Percentiles rank a stretch among this genome's conserved stretches.
Evolutionary conservation across 2,329 filamentous ascomycete species (phyloP).

Genomic region (Conoideocrella luteorostrata): DNA sequence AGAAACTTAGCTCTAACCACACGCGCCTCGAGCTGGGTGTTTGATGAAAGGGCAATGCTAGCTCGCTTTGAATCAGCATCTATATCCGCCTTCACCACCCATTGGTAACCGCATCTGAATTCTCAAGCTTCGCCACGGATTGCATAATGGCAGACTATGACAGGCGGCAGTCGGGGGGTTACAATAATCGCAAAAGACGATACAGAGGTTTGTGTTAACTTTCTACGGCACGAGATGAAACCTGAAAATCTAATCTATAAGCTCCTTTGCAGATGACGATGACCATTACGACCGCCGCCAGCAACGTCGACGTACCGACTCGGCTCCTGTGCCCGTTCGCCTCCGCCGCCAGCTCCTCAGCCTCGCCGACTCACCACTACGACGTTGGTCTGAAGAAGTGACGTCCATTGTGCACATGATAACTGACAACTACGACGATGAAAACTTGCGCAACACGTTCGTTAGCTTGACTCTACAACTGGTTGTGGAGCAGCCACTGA

Average conservation of each 20-base stretch:
- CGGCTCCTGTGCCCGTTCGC: constrained; percentile 59
- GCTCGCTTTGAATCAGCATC: neutral
- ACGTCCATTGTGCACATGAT: constrained; percentile 68
- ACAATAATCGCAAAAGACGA: constrained; percentile 67
- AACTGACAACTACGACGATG: constrained; percentile 79
- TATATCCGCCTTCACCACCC: neutral
- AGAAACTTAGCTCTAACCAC: neutral
- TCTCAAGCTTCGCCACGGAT: neutral
- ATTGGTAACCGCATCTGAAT: neutral
- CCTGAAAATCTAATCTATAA: too few relatives aligned
- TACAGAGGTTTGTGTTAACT: constrained; percentile 58
- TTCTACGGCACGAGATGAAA: neutral
- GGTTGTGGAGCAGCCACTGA: constrained; percentile 85
- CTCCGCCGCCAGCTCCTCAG: constrained; percentile 72
- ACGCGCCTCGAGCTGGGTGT: neutral
- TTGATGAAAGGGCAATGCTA: neutral
- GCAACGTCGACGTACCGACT: constrained; percentile 68
- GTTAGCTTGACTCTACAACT: constrained; percentile 69
- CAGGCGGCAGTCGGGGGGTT: constrained; percentile 44
- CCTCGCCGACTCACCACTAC: constrained; percentile 75
- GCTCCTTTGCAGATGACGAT: constrained; percentile 52
- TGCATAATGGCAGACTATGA: constrained; percentile 49
- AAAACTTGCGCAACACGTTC: constrained; percentile 67
- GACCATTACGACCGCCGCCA: constrained; percentile 70
- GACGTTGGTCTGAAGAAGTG: constrained; percentile 73